phyloP scores from a whole-genome alignment of 768 basidiomycete genomes.

The Suillus subalutaceus region DNA sequence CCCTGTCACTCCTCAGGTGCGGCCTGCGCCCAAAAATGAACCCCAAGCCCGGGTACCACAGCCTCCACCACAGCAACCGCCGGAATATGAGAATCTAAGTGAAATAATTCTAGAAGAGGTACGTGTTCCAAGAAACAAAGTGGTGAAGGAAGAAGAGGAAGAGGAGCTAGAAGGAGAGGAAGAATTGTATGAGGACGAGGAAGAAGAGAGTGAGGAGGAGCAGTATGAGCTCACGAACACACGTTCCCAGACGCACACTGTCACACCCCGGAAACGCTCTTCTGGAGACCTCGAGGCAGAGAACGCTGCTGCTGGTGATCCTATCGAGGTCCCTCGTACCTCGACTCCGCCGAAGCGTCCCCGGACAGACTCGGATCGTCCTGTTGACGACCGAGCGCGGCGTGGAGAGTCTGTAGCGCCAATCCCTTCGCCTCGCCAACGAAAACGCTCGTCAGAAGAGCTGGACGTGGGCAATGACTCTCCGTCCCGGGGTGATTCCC shows the following conservation, averaged over 20 bases:
- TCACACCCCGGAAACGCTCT: constrained; percentile 38
- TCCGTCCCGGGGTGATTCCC: constrained; percentile 15
- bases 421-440: constrained; percentile 28
- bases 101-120: constrained; percentile 33
- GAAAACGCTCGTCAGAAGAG: constrained; percentile 56
- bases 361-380: constrained; percentile 24
- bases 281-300: constrained; percentile 42
- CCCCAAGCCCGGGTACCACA: constrained; percentile 19
- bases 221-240: constrained; percentile 8
- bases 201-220: constrained; percentile 33
- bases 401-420: constrained; percentile 4
- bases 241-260: constrained; percentile 14
- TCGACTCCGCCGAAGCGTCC: constrained; percentile 47
- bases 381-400: constrained; percentile 7
- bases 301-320: background rate
- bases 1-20: constrained; percentile 32
- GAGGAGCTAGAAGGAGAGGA: constrained; percentile 30
- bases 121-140: constrained; percentile 20
- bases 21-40: constrained; percentile 19
- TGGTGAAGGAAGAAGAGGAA: constrained; percentile 20
- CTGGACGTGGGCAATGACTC: constrained; percentile 32
- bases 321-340: constrained; percentile 14
- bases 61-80: constrained; percentile 18
- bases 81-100: constrained; percentile 16
- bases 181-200: constrained; percentile 34